A percentile compares a stretch with the other conserved stretches of the same genome.
Evolutionary conservation across 2,329 filamentous ascomycete genomes (phyloP).

Genomic region (Pyricularia pennisetigena): DNA sequence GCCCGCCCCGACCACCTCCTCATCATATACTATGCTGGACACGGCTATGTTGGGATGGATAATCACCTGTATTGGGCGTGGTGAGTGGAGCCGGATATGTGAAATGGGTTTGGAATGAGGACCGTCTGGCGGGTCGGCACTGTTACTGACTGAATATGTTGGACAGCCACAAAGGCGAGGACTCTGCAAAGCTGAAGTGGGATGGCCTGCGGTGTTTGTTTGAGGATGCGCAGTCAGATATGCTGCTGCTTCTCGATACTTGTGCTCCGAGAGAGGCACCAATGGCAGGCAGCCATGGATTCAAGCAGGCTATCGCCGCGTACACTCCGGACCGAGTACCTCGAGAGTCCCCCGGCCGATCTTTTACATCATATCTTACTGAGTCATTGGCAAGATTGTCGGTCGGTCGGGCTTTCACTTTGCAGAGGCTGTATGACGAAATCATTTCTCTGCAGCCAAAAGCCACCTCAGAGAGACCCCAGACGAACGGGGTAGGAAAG

Average conservation of each 20-base stretch:
- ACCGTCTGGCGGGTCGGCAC: not conserved
- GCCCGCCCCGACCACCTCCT: constrained; percentile 48
- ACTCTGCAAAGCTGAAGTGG: constrained; percentile 54
- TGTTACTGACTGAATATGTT: constrained; percentile 10
- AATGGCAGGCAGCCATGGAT: constrained; percentile 39
- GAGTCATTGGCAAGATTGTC: constrained; percentile 46
- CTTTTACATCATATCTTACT: constrained; percentile 47
- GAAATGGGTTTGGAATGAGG: not conserved
- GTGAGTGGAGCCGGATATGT: constrained; percentile 32
- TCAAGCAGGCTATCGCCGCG: constrained; percentile 56
- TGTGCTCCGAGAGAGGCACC: constrained; percentile 44
- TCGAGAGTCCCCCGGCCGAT: constrained; percentile 34
- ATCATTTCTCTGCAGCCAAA: constrained; percentile 33
- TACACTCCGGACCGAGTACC: constrained; percentile 39
- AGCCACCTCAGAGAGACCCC: constrained; percentile 29
- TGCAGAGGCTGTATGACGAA: constrained; percentile 48
- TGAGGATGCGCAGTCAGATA: constrained; percentile 53
- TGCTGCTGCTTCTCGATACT: constrained; percentile 53
- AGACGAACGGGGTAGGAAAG: constrained; percentile 34
- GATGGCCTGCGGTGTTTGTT: constrained; percentile 51
- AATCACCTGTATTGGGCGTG: constrained; percentile 57
- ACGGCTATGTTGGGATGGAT: constrained; percentile 48
- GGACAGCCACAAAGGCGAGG: constrained; percentile 42
- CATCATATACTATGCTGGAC: constrained; percentile 55
- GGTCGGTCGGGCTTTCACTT: constrained; percentile 42